Conservation (phyloP, 225 moss, liverwort and hornwort genomes). For the Pseudisothecium myosuroides region DNA sequence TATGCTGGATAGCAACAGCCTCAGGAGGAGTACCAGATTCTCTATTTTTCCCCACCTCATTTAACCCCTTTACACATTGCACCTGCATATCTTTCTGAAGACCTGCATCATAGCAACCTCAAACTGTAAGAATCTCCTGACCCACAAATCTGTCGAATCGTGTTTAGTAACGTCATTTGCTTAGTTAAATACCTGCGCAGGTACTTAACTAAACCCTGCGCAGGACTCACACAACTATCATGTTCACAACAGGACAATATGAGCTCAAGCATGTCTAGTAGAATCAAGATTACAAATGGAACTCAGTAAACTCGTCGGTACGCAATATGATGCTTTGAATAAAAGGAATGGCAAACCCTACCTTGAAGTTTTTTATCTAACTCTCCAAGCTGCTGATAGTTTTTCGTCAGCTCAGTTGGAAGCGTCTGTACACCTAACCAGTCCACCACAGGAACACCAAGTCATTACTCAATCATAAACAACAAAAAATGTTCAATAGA, state of each 20-base stretch:
- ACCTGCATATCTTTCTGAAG: slow-evolving; percentile 53
- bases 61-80: slow-evolving; percentile 40
- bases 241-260: background rate
- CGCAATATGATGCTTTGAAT: background rate
- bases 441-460: background rate
- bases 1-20: slow-evolving; percentile 41
- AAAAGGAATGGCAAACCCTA: background rate
- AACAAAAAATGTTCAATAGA: background rate
- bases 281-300: background rate
- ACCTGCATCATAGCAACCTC: slow-evolving; percentile 20
- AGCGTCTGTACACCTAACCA: slow-evolving; percentile 47
- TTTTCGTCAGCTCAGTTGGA: slow-evolving; percentile 42
- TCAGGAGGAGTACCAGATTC: slow-evolving; percentile 35
- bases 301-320: background rate
- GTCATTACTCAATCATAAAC: background rate
- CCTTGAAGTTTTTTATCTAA: slow-evolving; percentile 49
- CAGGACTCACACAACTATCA: background rate
- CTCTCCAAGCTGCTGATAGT: slow-evolving; percentile 48
- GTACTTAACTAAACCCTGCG: background rate
- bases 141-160: background rate
- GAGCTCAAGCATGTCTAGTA: background rate
- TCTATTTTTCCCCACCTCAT: slow-evolving; percentile 39
- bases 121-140: background rate
- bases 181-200: too few relatives aligned
- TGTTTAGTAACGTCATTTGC: background rate